Base-by-base conservation (phyloP, 805 yeast genomes). In the Saccharomycopsis sp. region DNA sequence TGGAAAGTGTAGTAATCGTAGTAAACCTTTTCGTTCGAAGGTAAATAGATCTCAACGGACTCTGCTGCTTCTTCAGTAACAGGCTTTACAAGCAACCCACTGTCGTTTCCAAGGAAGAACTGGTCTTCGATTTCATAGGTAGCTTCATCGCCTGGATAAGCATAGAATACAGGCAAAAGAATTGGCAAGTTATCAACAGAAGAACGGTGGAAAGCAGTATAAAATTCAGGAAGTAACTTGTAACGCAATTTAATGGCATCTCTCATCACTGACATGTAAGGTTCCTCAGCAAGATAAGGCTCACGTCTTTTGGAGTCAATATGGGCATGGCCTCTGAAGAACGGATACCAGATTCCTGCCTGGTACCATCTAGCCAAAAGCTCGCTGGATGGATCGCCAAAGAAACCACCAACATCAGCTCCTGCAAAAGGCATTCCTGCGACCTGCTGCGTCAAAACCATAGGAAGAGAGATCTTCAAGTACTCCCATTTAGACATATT, bases 391-490 rank as follows among this genome's bases (percentile, higher is more conserved):
- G 99, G 98, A 69, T 94, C 80, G 2, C 96, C 96, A 68, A 91
- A 92, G 68, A 94, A 94, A 0, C 99, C 99, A 38, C 97, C 98
- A 52, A 94, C 93, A 73, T 94, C 99, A 7, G 97, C 93, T 7
- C 99, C 99, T 3, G 87, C 80, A 73, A 92, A 93, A 34, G 97
- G 97, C 84, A 84, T 85, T 7, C 96, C 96, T 1, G 83, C 89
- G 29, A 89, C 74, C 53, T 91, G 90, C 63, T 85, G 79, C 2
- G 96, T 88, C 60, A 94, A 75, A 15, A 89, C 71, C 97, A 91
- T 92, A 3, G 98, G 97, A 52, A 90, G 79, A 0, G 97, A 89
- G 3, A 82, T 78, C 64, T 79, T 77, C 61, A 94, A 76, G 66
- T 90, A 87, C 62, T 86, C 94, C 99, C 99, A 94, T 64, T 80